Percentiles rank a stretch among this genome's conserved stretches.
These are phyloP conservation scores for Whalleya microplaca DNA, from an alignment of 2,329 filamentous ascomycete genomes.

Conservation along the genomic window DNA sequence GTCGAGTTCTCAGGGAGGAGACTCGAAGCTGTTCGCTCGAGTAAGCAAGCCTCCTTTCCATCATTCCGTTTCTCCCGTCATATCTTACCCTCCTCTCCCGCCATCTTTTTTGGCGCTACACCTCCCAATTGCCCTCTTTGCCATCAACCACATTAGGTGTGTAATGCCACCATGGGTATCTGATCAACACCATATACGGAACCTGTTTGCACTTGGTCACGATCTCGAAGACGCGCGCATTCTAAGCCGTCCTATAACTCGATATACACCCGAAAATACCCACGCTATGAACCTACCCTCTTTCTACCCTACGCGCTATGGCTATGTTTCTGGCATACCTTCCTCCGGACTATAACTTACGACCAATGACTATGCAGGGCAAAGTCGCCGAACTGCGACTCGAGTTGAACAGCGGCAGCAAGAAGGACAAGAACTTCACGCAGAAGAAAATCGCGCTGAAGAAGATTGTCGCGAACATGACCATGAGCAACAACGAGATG, in stretches of 20 bases:
- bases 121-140: not conserved
- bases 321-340: slow-evolving; percentile 60
- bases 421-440: slow-evolving; percentile 96
- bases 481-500: slow-evolving; percentile 99
- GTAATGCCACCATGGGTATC: not conserved
- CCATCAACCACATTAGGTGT: slow-evolving; percentile 7
- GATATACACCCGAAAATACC: slow-evolving; percentile 11
- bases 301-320: slow-evolving; percentile 27
- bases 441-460: slow-evolving; percentile 98
- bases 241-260: slow-evolving; percentile 9
- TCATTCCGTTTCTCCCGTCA: slow-evolving; percentile 3
- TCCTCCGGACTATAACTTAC: slow-evolving; percentile 50
- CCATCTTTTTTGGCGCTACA: not conserved
- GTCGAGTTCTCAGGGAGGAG: slow-evolving; percentile 69
- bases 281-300: slow-evolving; percentile 29
- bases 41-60: slow-evolving; percentile 56
- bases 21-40: slow-evolving; percentile 99
- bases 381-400: slow-evolving; percentile 97
- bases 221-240: slow-evolving; percentile 7
- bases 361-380: slow-evolving; percentile 74
- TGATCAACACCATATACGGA: slow-evolving; percentile 4
- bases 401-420: slow-evolving; percentile 90
- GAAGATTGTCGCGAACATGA: slow-evolving; percentile 99
- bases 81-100: slow-evolving; percentile 6
- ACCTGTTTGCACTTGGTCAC: slow-evolving; percentile 11